phyloP scores from a whole-genome alignment of 305 asterid species.

The Coffea humblotiana region DNA sequence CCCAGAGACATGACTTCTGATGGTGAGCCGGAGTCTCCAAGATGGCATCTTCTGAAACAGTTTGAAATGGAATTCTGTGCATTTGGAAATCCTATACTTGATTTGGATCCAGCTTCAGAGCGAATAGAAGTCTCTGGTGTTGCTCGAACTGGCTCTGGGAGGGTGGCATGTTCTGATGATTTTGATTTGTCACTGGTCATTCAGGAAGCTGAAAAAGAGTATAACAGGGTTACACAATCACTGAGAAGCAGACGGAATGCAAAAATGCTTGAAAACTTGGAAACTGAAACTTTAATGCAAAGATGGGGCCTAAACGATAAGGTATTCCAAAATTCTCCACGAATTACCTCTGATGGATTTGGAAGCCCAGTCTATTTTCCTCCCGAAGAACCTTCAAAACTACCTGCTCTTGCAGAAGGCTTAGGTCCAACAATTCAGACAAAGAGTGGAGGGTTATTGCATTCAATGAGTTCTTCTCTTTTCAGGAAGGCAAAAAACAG shows the following conservation, averaged over 20 bases:
- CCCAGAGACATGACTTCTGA: slow-evolving; percentile 37
- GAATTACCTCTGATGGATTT: slow-evolving; percentile 60
- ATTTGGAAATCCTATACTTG: slow-evolving; percentile 28
- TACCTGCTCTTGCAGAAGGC: slow-evolving; percentile 61
- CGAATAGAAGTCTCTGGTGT: slow-evolving; percentile 28
- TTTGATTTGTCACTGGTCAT: slow-evolving; percentile 50
- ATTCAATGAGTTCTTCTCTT: slow-evolving; percentile 69
- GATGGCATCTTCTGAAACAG: slow-evolving; percentile 37
- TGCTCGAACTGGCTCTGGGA: slow-evolving; percentile 26
- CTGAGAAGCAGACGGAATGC: slow-evolving; percentile 54
- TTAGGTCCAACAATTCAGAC: slow-evolving; percentile 53
- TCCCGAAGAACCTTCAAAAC: slow-evolving; percentile 46
- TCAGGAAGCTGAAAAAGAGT: slow-evolving; percentile 42
- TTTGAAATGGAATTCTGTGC: slow-evolving; percentile 39
- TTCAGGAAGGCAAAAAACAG: slow-evolving; percentile 63
- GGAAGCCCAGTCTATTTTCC: slow-evolving; percentile 83
- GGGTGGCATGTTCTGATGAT: slow-evolving; percentile 43
- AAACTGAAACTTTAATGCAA: slow-evolving; percentile 73
- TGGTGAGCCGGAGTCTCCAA: slow-evolving; percentile 33
- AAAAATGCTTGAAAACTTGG: slow-evolving; percentile 65
- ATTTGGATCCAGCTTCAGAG: slow-evolving; percentile 35
- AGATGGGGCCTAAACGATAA: slow-evolving; percentile 77
- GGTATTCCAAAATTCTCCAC: slow-evolving; percentile 59
- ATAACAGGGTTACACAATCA: slow-evolving; percentile 30
- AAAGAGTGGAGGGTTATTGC: slow-evolving; percentile 54